These are phyloP conservation scores for Hibiscus tridactylites DNA, from an alignment of 345 rosid species.

Conservation along the genomic window DNA sequence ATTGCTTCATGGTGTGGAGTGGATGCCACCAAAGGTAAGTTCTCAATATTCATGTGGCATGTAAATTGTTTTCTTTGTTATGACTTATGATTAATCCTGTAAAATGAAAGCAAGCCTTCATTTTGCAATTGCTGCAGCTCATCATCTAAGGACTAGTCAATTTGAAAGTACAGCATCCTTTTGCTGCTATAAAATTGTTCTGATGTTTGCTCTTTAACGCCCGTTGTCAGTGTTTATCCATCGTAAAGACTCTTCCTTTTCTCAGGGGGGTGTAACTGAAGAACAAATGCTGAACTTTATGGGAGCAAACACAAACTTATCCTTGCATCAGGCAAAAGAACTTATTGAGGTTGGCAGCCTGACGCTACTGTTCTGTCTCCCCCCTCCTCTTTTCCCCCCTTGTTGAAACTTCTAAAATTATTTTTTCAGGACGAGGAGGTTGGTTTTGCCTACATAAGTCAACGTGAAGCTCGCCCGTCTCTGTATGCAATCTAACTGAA, in stretches of 20 bases:
- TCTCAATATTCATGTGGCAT: slow-evolving; percentile 6
- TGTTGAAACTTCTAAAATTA: slow-evolving; percentile 7
- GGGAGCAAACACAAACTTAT: slow-evolving; percentile 86
- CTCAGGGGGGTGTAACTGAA: slow-evolving; percentile 78
- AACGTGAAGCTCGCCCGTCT: slow-evolving; percentile 83
- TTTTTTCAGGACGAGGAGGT: slow-evolving; percentile 64
- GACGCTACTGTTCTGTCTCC: slow-evolving; percentile 3
- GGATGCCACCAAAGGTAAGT: slow-evolving; percentile 98
- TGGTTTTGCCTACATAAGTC: slow-evolving; percentile 93
- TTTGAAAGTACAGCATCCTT: slow-evolving; percentile 8
- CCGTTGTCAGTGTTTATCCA: background rate
- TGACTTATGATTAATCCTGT: slow-evolving; percentile 1
- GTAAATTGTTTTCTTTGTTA: background rate
- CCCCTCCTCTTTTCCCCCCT: background rate
- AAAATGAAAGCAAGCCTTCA: slow-evolving; percentile 15
- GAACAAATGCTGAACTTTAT: slow-evolving; percentile 92
- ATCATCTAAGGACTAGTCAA: background rate
- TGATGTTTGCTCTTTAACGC: background rate
- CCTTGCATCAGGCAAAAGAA: slow-evolving; percentile 59
- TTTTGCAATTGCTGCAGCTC: slow-evolving; percentile 4
- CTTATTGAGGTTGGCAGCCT: slow-evolving; percentile 86
- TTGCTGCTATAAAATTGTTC: slow-evolving; percentile 4
- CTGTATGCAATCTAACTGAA: slow-evolving; percentile 42
- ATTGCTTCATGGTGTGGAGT: slow-evolving; percentile 93
- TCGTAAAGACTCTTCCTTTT: slow-evolving; percentile 11